Evolutionary conservation across 306 rosid species (phyloP), one percentile per base, ranked within the genome.

Genomic region (Aeschynomene evenia): DNA sequence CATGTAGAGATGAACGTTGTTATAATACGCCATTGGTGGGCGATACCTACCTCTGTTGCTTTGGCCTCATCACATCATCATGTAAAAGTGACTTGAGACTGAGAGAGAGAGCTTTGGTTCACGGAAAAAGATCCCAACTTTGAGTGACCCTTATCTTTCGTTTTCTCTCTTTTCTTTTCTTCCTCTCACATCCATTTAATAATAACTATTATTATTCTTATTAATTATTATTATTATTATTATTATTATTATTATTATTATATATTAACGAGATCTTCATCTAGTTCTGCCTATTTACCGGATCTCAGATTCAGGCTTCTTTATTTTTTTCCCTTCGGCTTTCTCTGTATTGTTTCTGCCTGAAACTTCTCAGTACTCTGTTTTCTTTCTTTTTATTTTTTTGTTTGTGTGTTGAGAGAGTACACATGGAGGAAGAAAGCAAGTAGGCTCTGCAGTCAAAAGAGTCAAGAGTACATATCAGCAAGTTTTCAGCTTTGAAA

Each of bases 51-150:
- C 15, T 37, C 46, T 12, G 66, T 28, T 46, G 21, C 63, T 65
- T 81, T 34, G 45, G 64, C 66, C 52, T 69, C 75, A 68, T 64
- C 66, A 57, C 75, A 68, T 64, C 66, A 57, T 77, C 61, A 21
- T 36, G 14, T 29, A 48, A 68, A 68, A 48, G 58, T 45, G 74
- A 68, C 13, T 33, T 52, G 53, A 40, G 12, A 9, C 11, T 2
- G 0, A 1, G 31, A 28, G 31, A 28, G 45, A 43, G 74, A 65
- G 66, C 71, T 50, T 74, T 29, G 28, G 54, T 64, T 52, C 51
- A 62, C 66, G 21, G 22, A 40, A 71, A 81, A 60, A 70, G 72
- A 82, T 82, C 84, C 80, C 73, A 64, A 20, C 65, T 71, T 83
- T 80, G 31, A 60, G 55, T 53, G 74, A 75, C 73, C 79, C 77